Percentiles rank a stretch among this genome's conserved stretches.
These are phyloP conservation scores for Willaertia magna DNA, from an alignment of 208 protist species.

Conservation along the genomic window DNA sequence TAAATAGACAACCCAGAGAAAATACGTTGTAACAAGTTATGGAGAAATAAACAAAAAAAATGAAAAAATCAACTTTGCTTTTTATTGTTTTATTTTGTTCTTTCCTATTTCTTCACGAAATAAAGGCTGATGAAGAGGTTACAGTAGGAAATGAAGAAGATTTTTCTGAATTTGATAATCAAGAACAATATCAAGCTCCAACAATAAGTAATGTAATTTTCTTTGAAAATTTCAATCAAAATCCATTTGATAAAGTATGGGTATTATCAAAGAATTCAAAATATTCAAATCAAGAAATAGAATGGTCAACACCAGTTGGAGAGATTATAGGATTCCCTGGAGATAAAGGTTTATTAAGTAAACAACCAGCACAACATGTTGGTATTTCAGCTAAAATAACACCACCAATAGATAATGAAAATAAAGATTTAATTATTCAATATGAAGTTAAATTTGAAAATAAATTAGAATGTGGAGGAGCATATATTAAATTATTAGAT, in stretches of 20 bases:
- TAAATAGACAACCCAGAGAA: too few species aligned
- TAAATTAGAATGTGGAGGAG: slow-evolving; percentile 72
- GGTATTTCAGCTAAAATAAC: slow-evolving; percentile 30
- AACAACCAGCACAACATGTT: not conserved
- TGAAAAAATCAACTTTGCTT: too few species aligned
- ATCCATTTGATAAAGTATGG: not conserved
- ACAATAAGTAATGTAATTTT: not conserved
- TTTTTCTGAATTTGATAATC: too few species aligned
- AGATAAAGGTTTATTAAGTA: not conserved
- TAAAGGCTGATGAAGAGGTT: too few species aligned
- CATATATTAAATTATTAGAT: slow-evolving; percentile 80
- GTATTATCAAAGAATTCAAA: not conserved
- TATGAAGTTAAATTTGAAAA: slow-evolving; percentile 74
- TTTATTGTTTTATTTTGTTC: too few species aligned
- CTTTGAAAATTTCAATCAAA: slow-evolving; percentile 8
- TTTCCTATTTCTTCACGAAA: too few species aligned
- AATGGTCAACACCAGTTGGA: not conserved
- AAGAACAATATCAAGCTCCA: not conserved
- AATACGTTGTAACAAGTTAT: too few species aligned
- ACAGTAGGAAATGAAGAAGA: too few species aligned
- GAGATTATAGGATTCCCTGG: not conserved
- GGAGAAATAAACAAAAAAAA: too few species aligned
- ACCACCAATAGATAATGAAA: slow-evolving; percentile 55
- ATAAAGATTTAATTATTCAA: slow-evolving; percentile 71
- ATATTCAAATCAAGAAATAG: not conserved